phyloP scores from a whole-genome alignment of 768 basidiomycete species.

The Dictyophora rubrovolvata region DNA sequence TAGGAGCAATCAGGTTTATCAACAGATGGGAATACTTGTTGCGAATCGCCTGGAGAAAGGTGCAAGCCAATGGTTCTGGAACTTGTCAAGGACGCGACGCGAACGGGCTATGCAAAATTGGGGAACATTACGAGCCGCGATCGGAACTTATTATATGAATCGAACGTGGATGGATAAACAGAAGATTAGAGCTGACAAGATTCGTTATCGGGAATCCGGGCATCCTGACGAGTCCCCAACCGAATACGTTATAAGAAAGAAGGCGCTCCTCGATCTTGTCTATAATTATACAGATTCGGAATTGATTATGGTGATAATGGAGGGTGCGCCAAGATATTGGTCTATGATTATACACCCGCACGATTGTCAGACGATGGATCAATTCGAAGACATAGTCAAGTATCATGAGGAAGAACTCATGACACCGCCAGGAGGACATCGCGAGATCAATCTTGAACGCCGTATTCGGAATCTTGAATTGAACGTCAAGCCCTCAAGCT shows the following conservation, averaged over 20 bases:
- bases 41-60: slow-evolving; percentile 15
- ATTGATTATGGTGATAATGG: slow-evolving; percentile 27
- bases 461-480: too few relatives aligned
- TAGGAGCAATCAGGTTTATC: slow-evolving; percentile 14
- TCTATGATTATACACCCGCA: slow-evolving; percentile 15
- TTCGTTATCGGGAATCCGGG: slow-evolving; percentile 20
- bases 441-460: too few relatives aligned
- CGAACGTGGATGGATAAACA: slow-evolving; percentile 22
- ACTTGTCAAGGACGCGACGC: slow-evolving; percentile 6
- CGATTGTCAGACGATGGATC: neutral
- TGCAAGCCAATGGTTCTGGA: slow-evolving; percentile 25
- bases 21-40: slow-evolving; percentile 22
- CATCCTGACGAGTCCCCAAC: slow-evolving; percentile 22
- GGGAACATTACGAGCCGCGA: slow-evolving; percentile 18
- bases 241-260: slow-evolving; percentile 27
- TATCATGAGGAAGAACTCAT: slow-evolving; percentile 14
- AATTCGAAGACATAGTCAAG: slow-evolving; percentile 14
- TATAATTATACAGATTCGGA: slow-evolving; percentile 18
- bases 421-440: neutral
- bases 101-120: slow-evolving; percentile 21
- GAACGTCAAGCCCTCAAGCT: too few relatives aligned
- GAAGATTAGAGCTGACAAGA: slow-evolving; percentile 18
- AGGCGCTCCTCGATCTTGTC: slow-evolving; percentile 15
- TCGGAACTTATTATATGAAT: slow-evolving; percentile 26
- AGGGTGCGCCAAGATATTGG: slow-evolving; percentile 24